Evolutionary conservation across 2,329 filamentous ascomycete species (phyloP).

Genomic region (Remersonia thermophila): DNA sequence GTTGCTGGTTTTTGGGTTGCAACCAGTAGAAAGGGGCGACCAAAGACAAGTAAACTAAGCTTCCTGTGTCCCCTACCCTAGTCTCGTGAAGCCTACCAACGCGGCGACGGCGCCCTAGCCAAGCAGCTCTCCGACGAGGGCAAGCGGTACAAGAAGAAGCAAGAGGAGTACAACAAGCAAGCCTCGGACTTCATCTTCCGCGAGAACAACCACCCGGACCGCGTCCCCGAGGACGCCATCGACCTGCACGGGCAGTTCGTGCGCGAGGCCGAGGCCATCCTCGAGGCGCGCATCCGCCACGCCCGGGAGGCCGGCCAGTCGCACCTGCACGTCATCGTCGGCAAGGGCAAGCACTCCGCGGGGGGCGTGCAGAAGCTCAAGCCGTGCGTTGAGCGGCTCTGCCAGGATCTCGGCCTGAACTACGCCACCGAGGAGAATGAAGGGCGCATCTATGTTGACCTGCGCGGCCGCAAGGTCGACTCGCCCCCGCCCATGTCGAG

Average conservation of each 20-base stretch:
- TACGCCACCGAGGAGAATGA: conserved; percentile 81
- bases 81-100: conserved; percentile 70
- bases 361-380: conserved; percentile 87
- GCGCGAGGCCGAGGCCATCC: conserved; percentile 84
- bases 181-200: conserved; percentile 92
- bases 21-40: too few species aligned
- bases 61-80: too few species aligned
- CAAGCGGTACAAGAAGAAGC: conserved; percentile 55
- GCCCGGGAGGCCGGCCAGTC: conserved; percentile 61
- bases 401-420: conserved; percentile 67
- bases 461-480: conserved; percentile 64
- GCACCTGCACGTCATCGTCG: conserved; percentile 89
- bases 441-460: conserved; percentile 77
- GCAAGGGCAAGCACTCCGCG: conserved; percentile 79
- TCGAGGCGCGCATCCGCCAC: conserved; percentile 73
- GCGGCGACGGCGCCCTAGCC: conserved; percentile 71
- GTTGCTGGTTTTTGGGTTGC: too few species aligned
- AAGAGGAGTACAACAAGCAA: conserved; percentile 82
- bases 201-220: conserved; percentile 73
- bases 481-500: too few species aligned
- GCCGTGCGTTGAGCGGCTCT: conserved; percentile 82
- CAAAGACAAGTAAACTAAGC: too few species aligned
- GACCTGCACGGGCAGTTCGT: conserved; percentile 93
- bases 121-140: conserved; percentile 75
- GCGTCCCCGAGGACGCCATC: conserved; percentile 69